Base-by-base conservation (phyloP, 202 grass and related monocot species). In the Bolboschoenoplectus hybrid region DNA sequence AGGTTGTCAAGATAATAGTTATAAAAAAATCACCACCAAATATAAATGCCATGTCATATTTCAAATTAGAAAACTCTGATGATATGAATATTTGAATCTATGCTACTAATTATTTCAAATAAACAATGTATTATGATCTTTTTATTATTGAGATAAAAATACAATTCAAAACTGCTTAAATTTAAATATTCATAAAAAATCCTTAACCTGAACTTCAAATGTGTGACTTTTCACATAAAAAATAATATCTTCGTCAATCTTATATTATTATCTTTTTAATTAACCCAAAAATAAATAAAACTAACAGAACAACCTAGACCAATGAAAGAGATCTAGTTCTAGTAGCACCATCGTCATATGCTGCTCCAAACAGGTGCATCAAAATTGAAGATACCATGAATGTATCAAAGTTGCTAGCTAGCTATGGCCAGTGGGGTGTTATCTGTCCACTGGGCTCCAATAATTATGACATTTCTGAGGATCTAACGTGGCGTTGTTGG, bases 401-500 rank as follows among this genome's bases (percentile, higher is more conserved):
- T 80, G 4, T 9, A 40, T 11, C 5, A 80, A 80, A 80, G 14
- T 9, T 52, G 50, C 50, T 52, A 8, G 4, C 50, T 55, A 13
- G 41, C 34, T 17, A 77, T 35, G 7, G n/a, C 9, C 46, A 81
- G 40, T 63, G 80, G 65, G 32, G 81, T 46, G 44, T 78, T 35
- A 57, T 78, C 74, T 78, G 49, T 78, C 34, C 2, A 26, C 46
- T 69, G 81, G 81, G 81, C 63, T 67, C 62, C 56, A 83, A 69
- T 19, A 68, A 83, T 83, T 68, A 83, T 83, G 46, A 9, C 63
- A 83, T 3, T 52, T 51, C 17, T 67, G 63, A 83, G 63, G 11
- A 56, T 35, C 45, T 68, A 83, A 83, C 63, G 20, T 83, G 81
- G 63, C 20, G 13, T 6, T 68, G 63, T 83, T 83, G 63, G 80